Conservation (phyloP, 768 basidiomycete genomes). For the Rhizopogon roseolus region DNA sequence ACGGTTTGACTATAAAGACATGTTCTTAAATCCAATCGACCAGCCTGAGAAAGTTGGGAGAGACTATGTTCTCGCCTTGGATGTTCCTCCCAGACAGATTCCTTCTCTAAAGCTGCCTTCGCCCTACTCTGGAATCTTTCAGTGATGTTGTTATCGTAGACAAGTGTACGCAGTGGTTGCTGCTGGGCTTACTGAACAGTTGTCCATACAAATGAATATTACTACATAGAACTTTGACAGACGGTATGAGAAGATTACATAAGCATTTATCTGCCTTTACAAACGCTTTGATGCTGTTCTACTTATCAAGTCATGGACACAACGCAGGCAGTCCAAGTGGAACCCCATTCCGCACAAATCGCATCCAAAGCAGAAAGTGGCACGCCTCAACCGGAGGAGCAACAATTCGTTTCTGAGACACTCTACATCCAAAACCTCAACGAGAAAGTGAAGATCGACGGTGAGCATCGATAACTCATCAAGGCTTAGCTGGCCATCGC, state of each 20-base stretch:
- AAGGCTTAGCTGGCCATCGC: conserved; percentile 1
- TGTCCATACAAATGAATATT: not conserved
- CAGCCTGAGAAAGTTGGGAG: not conserved
- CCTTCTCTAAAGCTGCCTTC: not conserved
- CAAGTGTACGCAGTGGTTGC: not conserved
- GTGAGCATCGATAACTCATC: conserved; percentile 27
- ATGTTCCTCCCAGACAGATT: not conserved
- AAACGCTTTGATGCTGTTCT: not conserved
- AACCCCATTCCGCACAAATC: conserved; percentile 22
- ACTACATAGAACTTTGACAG: no score
- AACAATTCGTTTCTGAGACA: conserved; percentile 68
- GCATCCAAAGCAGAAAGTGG: conserved; percentile 10
- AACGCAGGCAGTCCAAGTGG: conserved; percentile 26
- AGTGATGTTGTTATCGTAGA: not conserved
- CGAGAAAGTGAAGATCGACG: conserved; percentile 85
- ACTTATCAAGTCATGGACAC: conserved; percentile 30
- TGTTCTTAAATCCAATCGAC: not conserved
- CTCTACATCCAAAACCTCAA: conserved; percentile 96
- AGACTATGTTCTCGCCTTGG: not conserved
- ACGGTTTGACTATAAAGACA: not conserved
- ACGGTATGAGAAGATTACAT: not conserved
- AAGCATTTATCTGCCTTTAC: not conserved
- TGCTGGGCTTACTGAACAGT: not conserved
- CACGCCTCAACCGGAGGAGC: conserved; percentile 22
- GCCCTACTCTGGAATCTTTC: not conserved